Base-by-base conservation (phyloP, 257 asterid species). In the Parsonsia alboflavescens region DNA sequence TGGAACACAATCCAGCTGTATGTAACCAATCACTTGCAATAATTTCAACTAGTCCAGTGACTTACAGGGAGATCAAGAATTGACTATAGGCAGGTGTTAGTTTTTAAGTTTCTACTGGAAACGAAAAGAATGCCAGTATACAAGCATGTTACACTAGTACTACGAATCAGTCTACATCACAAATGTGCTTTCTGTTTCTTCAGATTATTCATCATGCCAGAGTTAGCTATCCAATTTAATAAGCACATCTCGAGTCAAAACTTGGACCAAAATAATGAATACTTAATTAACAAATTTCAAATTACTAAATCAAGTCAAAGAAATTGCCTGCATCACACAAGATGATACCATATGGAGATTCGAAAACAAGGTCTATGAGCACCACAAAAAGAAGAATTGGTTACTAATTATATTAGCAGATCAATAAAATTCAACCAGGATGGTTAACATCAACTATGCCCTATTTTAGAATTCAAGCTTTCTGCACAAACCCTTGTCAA, bases 391-490 rank as follows among this genome's bases (percentile, higher is more conserved):
- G 46, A 70, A 70, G 49, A 70, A 70, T 46, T 10, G 33, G 74
- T 70, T 11, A 50, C 26, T 21, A 17, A 30, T 19, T 7, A 15
- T 50, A 70, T 70, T 70, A 36, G 41, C 62, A 49, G 62, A 49
- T 57, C 16, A 5, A 68, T 9, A 70, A 19, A 49, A 36, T 30
- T 33, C 74, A 63, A 11, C 46, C 59, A 7, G 59, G 26, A 69
- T 39, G 70, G 73, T 26, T 69, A 28, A 52, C 19, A 28, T 26
- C 26, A 15, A 39, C 24, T 42, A 58, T 57, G 58, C 36, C 68
- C 4, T 28, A 8, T 41, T 17, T 81, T 80, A 87, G 74, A 80
- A 90, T 62, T 84, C 83, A 28, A 90, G 95, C 83, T 81, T 90
- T 76, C 80, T 87, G 86, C 95, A 87, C 68, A 87, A 71, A 24